Conservation (phyloP, 2,329 filamentous ascomycete species). For the Cladosporium sp. region DNA sequence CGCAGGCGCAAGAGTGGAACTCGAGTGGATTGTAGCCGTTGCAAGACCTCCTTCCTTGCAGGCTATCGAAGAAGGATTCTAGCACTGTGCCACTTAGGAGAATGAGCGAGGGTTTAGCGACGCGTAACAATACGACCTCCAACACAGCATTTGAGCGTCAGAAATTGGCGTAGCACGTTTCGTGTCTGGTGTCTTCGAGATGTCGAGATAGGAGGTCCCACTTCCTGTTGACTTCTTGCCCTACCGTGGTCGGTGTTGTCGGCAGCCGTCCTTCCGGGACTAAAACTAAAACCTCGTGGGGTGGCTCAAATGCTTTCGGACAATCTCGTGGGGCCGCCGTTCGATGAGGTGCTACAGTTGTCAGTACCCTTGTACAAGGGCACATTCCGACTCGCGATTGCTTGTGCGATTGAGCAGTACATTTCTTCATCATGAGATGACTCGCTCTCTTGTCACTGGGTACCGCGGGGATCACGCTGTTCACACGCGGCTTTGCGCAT, state of each 20-base stretch:
- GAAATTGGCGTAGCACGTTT: background rate
- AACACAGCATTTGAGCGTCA: background rate
- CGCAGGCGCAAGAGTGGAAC: background rate
- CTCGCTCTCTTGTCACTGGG: background rate
- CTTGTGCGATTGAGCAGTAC: background rate
- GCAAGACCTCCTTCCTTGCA: background rate
- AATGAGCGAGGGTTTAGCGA: background rate
- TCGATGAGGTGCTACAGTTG: slow-evolving; percentile 3
- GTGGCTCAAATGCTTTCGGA: slow-evolving; percentile 9
- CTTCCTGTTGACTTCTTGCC: background rate
- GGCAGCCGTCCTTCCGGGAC: background rate
- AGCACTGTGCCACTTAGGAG: background rate
- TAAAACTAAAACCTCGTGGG: background rate
- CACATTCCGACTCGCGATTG: background rate
- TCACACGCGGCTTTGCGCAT: background rate
- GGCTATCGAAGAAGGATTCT: background rate
- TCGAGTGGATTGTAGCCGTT: background rate
- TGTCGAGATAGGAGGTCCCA: background rate
- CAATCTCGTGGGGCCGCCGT: slow-evolving; percentile 18
- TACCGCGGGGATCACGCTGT: background rate
- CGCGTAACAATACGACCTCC: background rate
- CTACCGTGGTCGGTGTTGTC: background rate
- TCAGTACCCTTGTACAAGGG: background rate
- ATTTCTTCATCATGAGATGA: background rate
- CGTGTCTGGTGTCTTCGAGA: background rate